phyloP scores from a whole-genome alignment of 2,329 filamentous ascomycete species.

The Uncinocarpus reesii region DNA sequence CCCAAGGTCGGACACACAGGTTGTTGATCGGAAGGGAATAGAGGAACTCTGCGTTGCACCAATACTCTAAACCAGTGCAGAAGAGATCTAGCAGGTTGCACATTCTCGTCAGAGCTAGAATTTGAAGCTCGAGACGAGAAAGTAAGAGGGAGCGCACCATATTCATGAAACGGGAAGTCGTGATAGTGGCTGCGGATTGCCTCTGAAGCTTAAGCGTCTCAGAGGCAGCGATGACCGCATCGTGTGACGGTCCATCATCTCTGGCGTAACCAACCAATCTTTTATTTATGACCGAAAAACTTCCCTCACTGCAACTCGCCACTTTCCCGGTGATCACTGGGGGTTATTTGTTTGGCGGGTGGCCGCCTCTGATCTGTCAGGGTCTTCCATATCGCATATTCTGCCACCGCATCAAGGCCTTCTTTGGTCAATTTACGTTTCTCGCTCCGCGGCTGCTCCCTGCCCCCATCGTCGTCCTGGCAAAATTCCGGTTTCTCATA shows the following conservation, averaged over 20 bases:
- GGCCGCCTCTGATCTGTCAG: constrained; percentile 28
- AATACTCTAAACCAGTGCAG: not conserved
- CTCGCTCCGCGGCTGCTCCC: constrained; percentile 20
- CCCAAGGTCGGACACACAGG: not conserved
- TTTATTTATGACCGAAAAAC: not conserved
- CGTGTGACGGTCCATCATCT: not conserved
- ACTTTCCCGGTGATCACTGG: not conserved
- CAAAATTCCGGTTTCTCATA: not conserved
- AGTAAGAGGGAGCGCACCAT: not conserved
- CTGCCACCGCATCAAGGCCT: constrained; percentile 64
- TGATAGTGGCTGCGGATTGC: not conserved
- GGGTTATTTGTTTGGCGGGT: not conserved
- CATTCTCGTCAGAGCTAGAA: not conserved
- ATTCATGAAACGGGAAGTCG: not conserved
- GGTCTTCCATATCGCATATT: constrained; percentile 69
- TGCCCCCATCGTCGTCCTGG: constrained; percentile 24
- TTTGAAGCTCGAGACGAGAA: not conserved
- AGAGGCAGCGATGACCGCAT: not conserved
- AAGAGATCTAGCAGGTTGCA: not conserved
- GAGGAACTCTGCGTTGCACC: not conserved
- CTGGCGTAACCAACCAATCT: not conserved
- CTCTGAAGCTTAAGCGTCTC: not conserved
- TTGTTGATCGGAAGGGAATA: not conserved
- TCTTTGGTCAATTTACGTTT: constrained; percentile 40
- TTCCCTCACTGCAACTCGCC: not conserved